Percentiles rank a stretch among this genome's conserved stretches.
Evolutionary conservation across 2,329 filamentous ascomycete species (phyloP).

Genomic region (Nemania sp.): DNA sequence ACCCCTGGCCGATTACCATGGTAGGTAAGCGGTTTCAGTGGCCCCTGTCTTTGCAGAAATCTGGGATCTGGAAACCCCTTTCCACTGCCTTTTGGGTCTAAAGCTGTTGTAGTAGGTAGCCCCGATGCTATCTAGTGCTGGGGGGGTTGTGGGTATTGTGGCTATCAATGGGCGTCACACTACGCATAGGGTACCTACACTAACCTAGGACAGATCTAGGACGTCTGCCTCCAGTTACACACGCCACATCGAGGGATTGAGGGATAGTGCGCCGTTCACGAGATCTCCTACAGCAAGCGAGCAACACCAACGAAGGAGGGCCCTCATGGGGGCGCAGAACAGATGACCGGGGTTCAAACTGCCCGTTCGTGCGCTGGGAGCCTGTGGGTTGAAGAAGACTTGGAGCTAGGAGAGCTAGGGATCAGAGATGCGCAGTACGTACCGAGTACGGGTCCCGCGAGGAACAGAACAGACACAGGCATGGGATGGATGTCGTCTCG

Average conservation of each 20-base stretch:
- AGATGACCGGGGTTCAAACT: slow-evolving; percentile 27
- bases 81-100: slow-evolving; percentile 42
- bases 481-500: slow-evolving; percentile 26
- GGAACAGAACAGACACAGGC: too few species aligned
- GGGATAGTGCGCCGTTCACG: slow-evolving; percentile 24
- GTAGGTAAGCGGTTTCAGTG: slow-evolving; percentile 50
- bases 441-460: slow-evolving; percentile 18
- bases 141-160: slow-evolving; percentile 36
- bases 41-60: slow-evolving; percentile 50
- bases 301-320: slow-evolving; percentile 15
- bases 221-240: neutral
- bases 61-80: slow-evolving; percentile 43
- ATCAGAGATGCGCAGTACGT: neutral
- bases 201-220: slow-evolving; percentile 2
- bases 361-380: slow-evolving; percentile 2
- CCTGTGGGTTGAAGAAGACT: neutral
- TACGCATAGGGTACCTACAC: slow-evolving; percentile 1
- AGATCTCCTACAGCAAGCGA: slow-evolving; percentile 32
- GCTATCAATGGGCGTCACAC: slow-evolving; percentile 30
- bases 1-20: slow-evolving; percentile 43
- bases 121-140: slow-evolving; percentile 41
- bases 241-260: slow-evolving; percentile 20
- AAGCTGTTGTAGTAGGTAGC: slow-evolving; percentile 45
- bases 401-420: slow-evolving; percentile 7
- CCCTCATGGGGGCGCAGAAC: slow-evolving; percentile 28